Conservation (phyloP, 164 flowering plant species). For the Cinnamomum micranthum region DNA sequence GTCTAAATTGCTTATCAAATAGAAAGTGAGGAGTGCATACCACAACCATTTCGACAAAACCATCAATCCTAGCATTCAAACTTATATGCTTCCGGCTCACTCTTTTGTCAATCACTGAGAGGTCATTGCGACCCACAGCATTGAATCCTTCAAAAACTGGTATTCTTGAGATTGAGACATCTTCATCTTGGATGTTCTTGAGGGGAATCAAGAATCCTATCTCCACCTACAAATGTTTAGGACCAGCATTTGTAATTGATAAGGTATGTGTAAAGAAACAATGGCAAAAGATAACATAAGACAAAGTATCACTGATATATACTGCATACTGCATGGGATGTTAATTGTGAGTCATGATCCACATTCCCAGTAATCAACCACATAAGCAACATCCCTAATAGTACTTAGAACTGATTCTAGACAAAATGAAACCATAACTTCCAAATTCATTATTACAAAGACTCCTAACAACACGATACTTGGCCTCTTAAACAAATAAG, state of each 20-base stretch:
- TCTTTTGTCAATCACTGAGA: constrained; percentile 60
- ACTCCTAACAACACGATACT: no score
- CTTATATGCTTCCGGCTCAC: constrained; percentile 87
- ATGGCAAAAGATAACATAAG: not conserved
- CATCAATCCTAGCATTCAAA: constrained; percentile 37
- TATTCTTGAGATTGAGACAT: constrained; percentile 39
- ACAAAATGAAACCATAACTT: no score
- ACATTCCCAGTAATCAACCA: no score
- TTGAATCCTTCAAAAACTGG: constrained; percentile 56
- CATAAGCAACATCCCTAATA: no score
- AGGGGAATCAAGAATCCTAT: constrained; percentile 54
- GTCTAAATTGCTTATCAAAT: not conserved
- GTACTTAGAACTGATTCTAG: no score
- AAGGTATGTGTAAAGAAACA: not conserved
- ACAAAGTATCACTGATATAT: no score
- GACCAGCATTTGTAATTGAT: not conserved
- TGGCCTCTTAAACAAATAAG: no score
- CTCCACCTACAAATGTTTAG: constrained; percentile 22
- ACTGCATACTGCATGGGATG: no score
- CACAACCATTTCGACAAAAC: constrained; percentile 53
- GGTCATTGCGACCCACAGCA: constrained; percentile 52
- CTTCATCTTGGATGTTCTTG: constrained; percentile 32
- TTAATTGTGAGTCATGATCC: no score
- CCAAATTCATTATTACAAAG: no score
- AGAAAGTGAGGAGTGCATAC: constrained; percentile 29